phyloP scores from a whole-genome alignment of 129 eudicot genomes.

The Apium graveolens region DNA sequence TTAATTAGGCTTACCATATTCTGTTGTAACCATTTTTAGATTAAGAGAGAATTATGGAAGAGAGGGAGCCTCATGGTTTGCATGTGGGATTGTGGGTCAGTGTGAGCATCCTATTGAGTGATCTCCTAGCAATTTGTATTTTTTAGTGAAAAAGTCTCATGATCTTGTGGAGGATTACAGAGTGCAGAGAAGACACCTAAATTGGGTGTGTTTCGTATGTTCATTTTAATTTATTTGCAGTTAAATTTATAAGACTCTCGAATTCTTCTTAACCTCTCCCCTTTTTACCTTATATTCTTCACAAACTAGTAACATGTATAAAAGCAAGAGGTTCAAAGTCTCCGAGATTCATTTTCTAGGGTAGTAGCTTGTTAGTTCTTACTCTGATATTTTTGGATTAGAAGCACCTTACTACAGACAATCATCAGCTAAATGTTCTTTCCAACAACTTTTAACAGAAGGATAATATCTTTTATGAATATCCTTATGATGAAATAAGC shows the following conservation, averaged over 20 bases:
- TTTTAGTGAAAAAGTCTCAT: background rate
- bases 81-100: background rate
- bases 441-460: background rate
- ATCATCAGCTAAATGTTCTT: background rate
- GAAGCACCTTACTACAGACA: background rate
- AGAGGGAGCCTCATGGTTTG: background rate
- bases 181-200: background rate
- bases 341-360: background rate
- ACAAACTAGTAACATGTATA: background rate
- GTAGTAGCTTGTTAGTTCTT: background rate
- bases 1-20: no score
- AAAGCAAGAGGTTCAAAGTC: background rate
- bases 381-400: background rate
- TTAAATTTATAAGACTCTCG: background rate
- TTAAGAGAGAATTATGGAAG: no score
- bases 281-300: background rate
- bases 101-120: background rate
- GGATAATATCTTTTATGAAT: background rate
- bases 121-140: background rate
- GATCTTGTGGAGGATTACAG: background rate
- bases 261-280: background rate
- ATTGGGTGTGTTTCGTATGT: background rate
- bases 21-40: no score
- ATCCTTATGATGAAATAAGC: background rate
- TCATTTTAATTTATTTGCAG: background rate